A percentile compares a stretch with the other conserved stretches of the same genome.
These are phyloP conservation scores for Mycena citricolor DNA, from an alignment of 1,284 basidiomycete genomes.

Conservation along the genomic window DNA sequence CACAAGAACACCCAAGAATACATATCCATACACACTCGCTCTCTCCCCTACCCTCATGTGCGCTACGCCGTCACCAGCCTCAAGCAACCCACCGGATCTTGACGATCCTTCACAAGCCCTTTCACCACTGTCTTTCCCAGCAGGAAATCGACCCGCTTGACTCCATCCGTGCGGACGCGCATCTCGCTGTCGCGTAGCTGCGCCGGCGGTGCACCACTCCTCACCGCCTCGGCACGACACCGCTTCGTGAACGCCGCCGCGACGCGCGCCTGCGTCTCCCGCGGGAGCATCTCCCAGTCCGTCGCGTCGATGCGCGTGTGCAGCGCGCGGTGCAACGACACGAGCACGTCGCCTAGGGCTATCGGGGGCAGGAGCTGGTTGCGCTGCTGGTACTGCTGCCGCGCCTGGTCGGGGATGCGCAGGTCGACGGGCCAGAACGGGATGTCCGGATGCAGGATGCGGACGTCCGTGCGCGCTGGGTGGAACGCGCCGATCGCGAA, in stretches of 20 bases:
- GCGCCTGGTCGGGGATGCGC: conserved; percentile 28
- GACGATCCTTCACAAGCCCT: conserved; percentile 45
- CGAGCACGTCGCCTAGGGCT: conserved; percentile 56
- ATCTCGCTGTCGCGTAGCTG: conserved; percentile 33
- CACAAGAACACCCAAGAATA: too few species aligned
- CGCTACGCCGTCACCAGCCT: conserved; percentile 7
- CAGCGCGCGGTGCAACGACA: conserved; percentile 48
- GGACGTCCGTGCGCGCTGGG: conserved; percentile 52
- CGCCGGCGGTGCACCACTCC: conserved; percentile 32
- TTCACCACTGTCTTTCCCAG: conserved; percentile 49
- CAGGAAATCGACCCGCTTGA: conserved; percentile 62
- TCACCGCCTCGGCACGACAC: conserved; percentile 32
- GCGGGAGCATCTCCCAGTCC: conserved; percentile 53
- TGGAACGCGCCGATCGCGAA: conserved; percentile 53
- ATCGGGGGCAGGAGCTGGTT: conserved; percentile 43
- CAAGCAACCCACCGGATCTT: conserved; percentile 33
- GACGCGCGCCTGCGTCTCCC: conserved; percentile 41
- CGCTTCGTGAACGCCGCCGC: conserved; percentile 49
- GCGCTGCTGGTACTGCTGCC: neutral
- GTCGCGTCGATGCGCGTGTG: conserved; percentile 52
- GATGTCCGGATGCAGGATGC: conserved; percentile 54
- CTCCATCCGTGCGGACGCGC: conserved; percentile 38
- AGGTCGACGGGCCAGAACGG: conserved; percentile 65
- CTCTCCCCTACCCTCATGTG: too few species aligned
- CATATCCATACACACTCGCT: too few species aligned